phyloP scores from a whole-genome alignment of 495 filamentous ascomycete species.

The Lophiostoma macrostomum region DNA sequence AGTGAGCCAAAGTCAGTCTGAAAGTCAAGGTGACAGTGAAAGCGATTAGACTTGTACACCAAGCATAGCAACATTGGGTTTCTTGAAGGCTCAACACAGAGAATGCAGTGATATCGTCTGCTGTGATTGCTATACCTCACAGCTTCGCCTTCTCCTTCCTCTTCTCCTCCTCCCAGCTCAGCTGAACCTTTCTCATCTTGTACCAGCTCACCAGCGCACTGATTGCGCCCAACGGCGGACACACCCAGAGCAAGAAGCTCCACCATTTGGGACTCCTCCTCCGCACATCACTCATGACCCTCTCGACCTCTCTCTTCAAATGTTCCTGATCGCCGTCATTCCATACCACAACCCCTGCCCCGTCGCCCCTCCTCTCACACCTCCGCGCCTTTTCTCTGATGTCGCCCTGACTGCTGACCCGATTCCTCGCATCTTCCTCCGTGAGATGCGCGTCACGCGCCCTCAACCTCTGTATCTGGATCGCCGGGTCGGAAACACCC shows the following conservation, averaged over 20 bases:
- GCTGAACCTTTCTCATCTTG: conserved; percentile 63
- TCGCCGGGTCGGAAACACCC: conserved; percentile 64
- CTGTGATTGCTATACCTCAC: too few relatives aligned
- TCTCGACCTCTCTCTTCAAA: conserved; percentile 60
- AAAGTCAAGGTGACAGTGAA: too few relatives aligned
- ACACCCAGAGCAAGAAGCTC: conserved; percentile 67
- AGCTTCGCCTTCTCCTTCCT: conserved; percentile 66
- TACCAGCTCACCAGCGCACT: conserved; percentile 65
- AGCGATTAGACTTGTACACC: too few relatives aligned
- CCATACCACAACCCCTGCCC: conserved; percentile 72
- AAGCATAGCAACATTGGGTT: too few relatives aligned
- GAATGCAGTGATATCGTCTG: too few relatives aligned
- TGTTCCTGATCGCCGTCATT: conserved; percentile 76
- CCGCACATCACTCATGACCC: conserved; percentile 60
- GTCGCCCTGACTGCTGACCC: conserved; percentile 80
- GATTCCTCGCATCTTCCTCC: conserved; percentile 73
- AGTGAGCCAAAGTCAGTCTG: too few relatives aligned
- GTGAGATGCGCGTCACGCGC: conserved; percentile 69
- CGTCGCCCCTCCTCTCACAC: conserved; percentile 59
- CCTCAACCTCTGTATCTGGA: conserved; percentile 76
- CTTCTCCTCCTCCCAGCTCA: conserved; percentile 65
- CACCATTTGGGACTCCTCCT: conserved; percentile 72
- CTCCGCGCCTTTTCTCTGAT: conserved; percentile 74
- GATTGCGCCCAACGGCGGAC: conserved; percentile 66
- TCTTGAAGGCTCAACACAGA: too few relatives aligned